phyloP scores from a whole-genome alignment of 202 grass and related monocot genomes.

The Dendrocalamus latiflorus region DNA sequence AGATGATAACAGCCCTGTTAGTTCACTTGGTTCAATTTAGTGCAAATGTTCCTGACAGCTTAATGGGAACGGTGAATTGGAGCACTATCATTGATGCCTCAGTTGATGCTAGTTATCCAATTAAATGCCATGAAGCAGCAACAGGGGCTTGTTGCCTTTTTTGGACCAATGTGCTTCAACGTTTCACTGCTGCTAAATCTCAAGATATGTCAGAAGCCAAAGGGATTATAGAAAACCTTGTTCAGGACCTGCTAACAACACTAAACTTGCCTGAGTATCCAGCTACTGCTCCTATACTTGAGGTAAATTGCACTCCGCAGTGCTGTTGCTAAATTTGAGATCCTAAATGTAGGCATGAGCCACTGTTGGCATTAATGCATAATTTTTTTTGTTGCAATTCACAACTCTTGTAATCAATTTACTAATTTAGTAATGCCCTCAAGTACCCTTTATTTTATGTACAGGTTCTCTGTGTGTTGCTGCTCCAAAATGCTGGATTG shows the following conservation, averaged over 20 bases:
- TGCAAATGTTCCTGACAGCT: slow-evolving; percentile 73
- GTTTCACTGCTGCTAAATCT: slow-evolving; percentile 79
- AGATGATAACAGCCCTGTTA: slow-evolving; percentile 95
- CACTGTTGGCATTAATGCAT: not conserved
- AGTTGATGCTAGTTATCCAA: slow-evolving; percentile 62
- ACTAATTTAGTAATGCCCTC: not conserved
- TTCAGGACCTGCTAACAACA: slow-evolving; percentile 77
- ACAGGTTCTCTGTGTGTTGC: slow-evolving; percentile 93
- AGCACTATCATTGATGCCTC: slow-evolving; percentile 71
- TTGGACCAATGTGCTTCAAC: slow-evolving; percentile 88
- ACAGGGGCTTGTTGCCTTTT: slow-evolving; percentile 75
- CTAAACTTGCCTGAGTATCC: slow-evolving; percentile 97
- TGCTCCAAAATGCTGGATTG: slow-evolving; percentile 96
- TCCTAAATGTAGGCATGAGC: slow-evolving; percentile 13
- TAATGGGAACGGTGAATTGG: slow-evolving; percentile 72
- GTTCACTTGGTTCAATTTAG: slow-evolving; percentile 98
- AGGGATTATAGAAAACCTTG: slow-evolving; percentile 89
- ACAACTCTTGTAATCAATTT: not conserved
- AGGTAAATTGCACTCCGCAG: slow-evolving; percentile 52
- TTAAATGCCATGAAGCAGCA: slow-evolving; percentile 73
- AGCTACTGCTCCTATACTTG: slow-evolving; percentile 86
- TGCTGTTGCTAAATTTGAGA: slow-evolving; percentile 28
- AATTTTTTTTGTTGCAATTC: not conserved
- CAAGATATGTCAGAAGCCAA: slow-evolving; percentile 86
- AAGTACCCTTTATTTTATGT: slow-evolving; percentile 16